Evolutionary conservation across 176 grass and related monocot genomes (phyloP), one percentile per base, ranked within the genome.

Genomic region (Cocos nucifera): DNA sequence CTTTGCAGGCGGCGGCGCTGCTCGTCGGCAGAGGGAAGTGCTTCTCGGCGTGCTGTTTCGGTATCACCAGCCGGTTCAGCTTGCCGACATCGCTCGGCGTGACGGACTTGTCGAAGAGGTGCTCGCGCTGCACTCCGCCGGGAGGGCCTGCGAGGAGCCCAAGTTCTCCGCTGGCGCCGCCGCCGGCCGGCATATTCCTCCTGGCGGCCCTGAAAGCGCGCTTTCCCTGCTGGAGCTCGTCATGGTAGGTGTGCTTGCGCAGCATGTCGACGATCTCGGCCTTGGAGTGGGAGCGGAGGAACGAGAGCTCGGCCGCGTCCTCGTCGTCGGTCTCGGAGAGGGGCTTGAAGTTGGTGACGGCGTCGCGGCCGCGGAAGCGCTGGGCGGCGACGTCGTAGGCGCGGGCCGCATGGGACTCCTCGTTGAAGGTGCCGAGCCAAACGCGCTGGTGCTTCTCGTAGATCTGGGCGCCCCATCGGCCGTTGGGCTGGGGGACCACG

Each of bases 401-500:
- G 23, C 70, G 77, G 24, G 94, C 94, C 0, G 94, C 94, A 15
- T 77, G 78, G 0, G 67, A 54, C 73, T 99, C 94, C 0, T 79
- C 75, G 12, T 83, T 78, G 79, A 99, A 99, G 8, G 94, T 99
- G 57, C 94, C 94, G 5, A 99, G 88, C 94, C 94, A 99, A 23
- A 99, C 94, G 63, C 94, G 94, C 73, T 83, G 88, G 89, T 99
- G 94, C 6, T 79, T 75, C 79, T 99, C 94, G 63, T 99, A 99
- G 80, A 99, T 99, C 85, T 99, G 94, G 17, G 94, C 79, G 12
- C 94, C 94, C 94, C 94, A 99, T 5, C 94, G 79, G 22, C 94
- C 94, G 77, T 99, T 99, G 8, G 94, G 94, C 80, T 99, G 94
- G 14, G 94, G 85, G 51, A 99, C 94, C 5, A 99, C 94, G 66